Conservation (phyloP, 441 rosid genomes). For the Lepidium campestre region DNA sequence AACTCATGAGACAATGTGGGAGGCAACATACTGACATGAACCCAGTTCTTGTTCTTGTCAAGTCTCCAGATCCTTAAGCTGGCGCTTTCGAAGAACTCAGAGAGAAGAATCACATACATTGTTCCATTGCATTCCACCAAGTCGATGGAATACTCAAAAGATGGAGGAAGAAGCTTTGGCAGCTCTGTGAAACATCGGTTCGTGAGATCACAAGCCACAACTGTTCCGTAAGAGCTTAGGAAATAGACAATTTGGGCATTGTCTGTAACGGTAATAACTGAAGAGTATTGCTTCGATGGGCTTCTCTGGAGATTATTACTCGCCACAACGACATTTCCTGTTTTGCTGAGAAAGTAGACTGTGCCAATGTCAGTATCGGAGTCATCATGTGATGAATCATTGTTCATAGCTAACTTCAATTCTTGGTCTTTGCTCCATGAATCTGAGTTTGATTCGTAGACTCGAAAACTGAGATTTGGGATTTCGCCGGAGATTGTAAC, state of each 20-base stretch:
- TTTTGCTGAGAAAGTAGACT: slow-evolving; percentile 73
- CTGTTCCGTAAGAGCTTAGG: slow-evolving; percentile 63
- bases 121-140: slow-evolving; percentile 71
- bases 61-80: slow-evolving; percentile 78
- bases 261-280: slow-evolving; percentile 48
- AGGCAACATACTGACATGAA: slow-evolving; percentile 71
- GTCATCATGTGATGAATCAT: slow-evolving; percentile 27
- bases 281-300: slow-evolving; percentile 83
- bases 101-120: slow-evolving; percentile 57
- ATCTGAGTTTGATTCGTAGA: slow-evolving; percentile 41
- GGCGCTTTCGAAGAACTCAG: slow-evolving; percentile 74
- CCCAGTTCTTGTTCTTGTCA: slow-evolving; percentile 42
- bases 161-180: slow-evolving; percentile 68
- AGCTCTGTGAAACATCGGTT: slow-evolving; percentile 49
- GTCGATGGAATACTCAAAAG: slow-evolving; percentile 72
- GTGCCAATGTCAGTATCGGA: slow-evolving; percentile 31
- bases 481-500: slow-evolving; percentile 60
- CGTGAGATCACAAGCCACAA: slow-evolving; percentile 62
- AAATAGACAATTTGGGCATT: slow-evolving; percentile 53
- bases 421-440: slow-evolving; percentile 50
- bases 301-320: slow-evolving; percentile 58
- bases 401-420: slow-evolving; percentile 31
- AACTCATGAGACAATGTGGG: slow-evolving; percentile 79
- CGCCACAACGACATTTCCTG: slow-evolving; percentile 69
- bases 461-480: slow-evolving; percentile 44